phyloP scores from a whole-genome alignment of 805 yeast species.

The Candida xiaguanensis region DNA sequence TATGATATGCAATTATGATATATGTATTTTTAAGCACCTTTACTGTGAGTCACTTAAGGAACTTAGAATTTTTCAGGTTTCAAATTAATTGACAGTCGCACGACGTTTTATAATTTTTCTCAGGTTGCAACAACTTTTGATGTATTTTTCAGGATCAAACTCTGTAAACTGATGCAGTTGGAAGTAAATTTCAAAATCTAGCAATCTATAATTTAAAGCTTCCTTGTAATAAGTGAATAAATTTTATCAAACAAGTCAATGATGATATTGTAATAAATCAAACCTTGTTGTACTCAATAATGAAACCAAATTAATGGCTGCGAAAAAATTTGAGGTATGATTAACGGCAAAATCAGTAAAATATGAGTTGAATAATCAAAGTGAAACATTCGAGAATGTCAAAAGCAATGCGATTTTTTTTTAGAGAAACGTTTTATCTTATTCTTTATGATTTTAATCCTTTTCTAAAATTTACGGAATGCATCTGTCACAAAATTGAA shows the following conservation, averaged over 20 bases:
- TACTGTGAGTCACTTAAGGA: constrained; percentile 3
- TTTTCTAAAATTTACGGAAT: constrained; percentile 3
- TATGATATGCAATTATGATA: constrained; percentile 4
- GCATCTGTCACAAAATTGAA: constrained; percentile 5
- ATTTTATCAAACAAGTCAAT: neutral
- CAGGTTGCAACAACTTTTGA: neutral
- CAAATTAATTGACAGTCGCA: neutral
- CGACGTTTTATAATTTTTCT: neutral
- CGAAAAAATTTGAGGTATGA: constrained; percentile 4
- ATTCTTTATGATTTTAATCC: constrained; percentile 1
- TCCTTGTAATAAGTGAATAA: neutral
- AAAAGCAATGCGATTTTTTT: too few relatives aligned
- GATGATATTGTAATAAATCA: too few relatives aligned
- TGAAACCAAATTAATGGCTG: too few relatives aligned
- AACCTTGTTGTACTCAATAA: too few relatives aligned
- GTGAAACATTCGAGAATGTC: neutral
- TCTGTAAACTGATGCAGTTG: neutral
- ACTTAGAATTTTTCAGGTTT: constrained; percentile 3
- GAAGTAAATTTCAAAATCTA: neutral
- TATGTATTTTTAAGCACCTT: constrained; percentile 1
- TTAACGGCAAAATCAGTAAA: too few relatives aligned
- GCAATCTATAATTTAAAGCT: neutral
- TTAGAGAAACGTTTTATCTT: constrained; percentile 1
- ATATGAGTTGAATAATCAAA: too few relatives aligned
- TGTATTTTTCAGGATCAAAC: too few relatives aligned